Percentiles rank a stretch among this genome's conserved stretches.
phyloP scores from a whole-genome alignment of 805 yeast genomes.

The Candida peoriensis region DNA sequence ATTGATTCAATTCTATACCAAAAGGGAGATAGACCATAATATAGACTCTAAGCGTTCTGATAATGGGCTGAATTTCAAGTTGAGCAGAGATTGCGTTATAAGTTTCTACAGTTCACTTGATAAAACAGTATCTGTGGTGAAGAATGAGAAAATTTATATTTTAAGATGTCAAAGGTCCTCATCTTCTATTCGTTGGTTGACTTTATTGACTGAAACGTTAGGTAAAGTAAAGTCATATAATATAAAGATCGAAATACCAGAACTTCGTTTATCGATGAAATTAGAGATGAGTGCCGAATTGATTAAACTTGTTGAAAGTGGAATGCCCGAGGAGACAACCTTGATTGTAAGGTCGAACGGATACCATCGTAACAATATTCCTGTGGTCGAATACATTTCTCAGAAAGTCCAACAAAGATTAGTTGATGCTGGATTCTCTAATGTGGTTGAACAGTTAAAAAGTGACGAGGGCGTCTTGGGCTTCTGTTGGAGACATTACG shows the following conservation, averaged over 20 bases:
- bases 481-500: slow-evolving; percentile 62
- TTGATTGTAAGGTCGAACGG: slow-evolving; percentile 15
- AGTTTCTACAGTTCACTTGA: slow-evolving; percentile 63
- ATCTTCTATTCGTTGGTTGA: slow-evolving; percentile 60
- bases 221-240: slow-evolving; percentile 39
- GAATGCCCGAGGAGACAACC: not conserved
- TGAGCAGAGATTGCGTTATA: slow-evolving; percentile 32
- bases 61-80: slow-evolving; percentile 25
- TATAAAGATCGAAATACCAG: slow-evolving; percentile 45
- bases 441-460: slow-evolving; percentile 24
- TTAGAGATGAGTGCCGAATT: slow-evolving; percentile 18
- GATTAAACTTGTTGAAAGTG: slow-evolving; percentile 5
- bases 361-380: slow-evolving; percentile 21
- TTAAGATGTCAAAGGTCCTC: slow-evolving; percentile 48
- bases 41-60: slow-evolving; percentile 12
- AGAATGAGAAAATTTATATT: slow-evolving; percentile 39
- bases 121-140: slow-evolving; percentile 55
- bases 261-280: slow-evolving; percentile 20
- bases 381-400: slow-evolving; percentile 34
- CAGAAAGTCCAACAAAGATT: slow-evolving; percentile 33
- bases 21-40: slow-evolving; percentile 30
- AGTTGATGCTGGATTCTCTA: slow-evolving; percentile 19
- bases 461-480: slow-evolving; percentile 34
- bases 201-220: slow-evolving; percentile 45
- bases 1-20: slow-evolving; percentile 56